phyloP scores from a whole-genome alignment of 116 monocot species.

The Trichopus zeylanicus region DNA sequence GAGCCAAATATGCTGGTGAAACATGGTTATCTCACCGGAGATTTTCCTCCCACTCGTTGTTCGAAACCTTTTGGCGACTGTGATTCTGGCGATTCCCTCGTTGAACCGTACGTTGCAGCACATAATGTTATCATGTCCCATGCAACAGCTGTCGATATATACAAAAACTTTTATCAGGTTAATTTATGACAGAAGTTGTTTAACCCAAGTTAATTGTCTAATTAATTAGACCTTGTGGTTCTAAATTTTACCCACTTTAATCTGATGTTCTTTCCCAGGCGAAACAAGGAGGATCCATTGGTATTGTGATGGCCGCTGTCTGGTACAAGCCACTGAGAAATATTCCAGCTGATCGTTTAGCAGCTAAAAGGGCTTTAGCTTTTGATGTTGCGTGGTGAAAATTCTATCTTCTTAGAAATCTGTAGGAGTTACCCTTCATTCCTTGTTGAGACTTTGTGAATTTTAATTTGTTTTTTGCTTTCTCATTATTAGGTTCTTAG shows the following conservation, averaged over 20 bases:
- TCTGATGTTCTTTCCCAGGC: conserved; percentile 32
- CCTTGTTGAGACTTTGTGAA: neutral
- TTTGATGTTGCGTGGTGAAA: conserved; percentile 42
- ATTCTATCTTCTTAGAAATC: neutral
- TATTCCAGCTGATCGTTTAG: conserved; percentile 17
- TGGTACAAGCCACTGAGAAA: conserved; percentile 45
- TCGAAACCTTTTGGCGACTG: conserved; percentile 46
- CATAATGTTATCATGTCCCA: conserved; percentile 55
- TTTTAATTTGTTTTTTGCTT: neutral
- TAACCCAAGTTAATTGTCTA: no score
- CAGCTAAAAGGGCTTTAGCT: conserved; percentile 16
- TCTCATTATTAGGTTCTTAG: conserved; percentile 55
- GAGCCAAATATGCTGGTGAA: conserved; percentile 40
- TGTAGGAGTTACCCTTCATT: neutral
- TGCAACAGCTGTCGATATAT: conserved; percentile 40
- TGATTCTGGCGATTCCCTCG: conserved; percentile 21
- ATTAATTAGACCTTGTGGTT: no score
- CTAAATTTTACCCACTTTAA: conserved; percentile 41
- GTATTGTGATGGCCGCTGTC: conserved; percentile 31
- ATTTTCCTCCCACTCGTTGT: conserved; percentile 37
- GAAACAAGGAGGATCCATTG: conserved; percentile 60
- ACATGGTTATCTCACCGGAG: conserved; percentile 22
- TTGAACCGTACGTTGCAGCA: conserved; percentile 48
- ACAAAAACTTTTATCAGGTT: conserved; percentile 49
- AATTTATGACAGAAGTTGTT: neutral